Percentiles rank a stretch among this genome's conserved stretches.
Conservation (phyloP, 345 rosid genomes). For the Murraya paniculata region DNA sequence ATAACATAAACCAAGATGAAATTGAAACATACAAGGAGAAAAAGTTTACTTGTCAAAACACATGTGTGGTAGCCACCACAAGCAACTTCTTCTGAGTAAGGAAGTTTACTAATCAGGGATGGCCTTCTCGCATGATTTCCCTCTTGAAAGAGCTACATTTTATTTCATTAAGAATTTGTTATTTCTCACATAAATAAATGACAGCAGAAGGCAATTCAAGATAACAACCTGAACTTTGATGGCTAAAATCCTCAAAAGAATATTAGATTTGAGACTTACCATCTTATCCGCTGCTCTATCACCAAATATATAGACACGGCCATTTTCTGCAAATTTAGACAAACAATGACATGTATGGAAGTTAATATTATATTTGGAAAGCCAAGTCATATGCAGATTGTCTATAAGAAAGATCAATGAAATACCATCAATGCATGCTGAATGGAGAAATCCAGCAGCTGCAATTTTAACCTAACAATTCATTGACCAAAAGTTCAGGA, state of each 20-base stretch:
- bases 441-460: constrained; percentile 89
- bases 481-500: constrained; percentile 21
- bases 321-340: constrained; percentile 58
- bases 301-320: constrained; percentile 77
- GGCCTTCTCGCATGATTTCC: constrained; percentile 52
- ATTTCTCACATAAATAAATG: constrained; percentile 4
- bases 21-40: neutral
- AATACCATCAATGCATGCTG: constrained; percentile 84
- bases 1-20: neutral
- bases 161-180: constrained; percentile 14
- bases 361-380: neutral
- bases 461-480: constrained; percentile 57
- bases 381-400: neutral
- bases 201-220: neutral
- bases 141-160: constrained; percentile 52
- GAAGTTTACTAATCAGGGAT: constrained; percentile 51
- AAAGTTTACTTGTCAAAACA: constrained; percentile 63
- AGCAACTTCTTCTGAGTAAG: constrained; percentile 70
- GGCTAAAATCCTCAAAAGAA: constrained; percentile 7
- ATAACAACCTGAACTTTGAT: constrained; percentile 7
- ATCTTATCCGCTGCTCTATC: constrained; percentile 50
- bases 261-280: constrained; percentile 35
- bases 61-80: constrained; percentile 97
- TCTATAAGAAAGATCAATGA: constrained; percentile 12
- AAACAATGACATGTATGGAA: constrained; percentile 13